Base-by-base conservation (phyloP, 345 rosid species). In the Streptanthus diversifolius region DNA sequence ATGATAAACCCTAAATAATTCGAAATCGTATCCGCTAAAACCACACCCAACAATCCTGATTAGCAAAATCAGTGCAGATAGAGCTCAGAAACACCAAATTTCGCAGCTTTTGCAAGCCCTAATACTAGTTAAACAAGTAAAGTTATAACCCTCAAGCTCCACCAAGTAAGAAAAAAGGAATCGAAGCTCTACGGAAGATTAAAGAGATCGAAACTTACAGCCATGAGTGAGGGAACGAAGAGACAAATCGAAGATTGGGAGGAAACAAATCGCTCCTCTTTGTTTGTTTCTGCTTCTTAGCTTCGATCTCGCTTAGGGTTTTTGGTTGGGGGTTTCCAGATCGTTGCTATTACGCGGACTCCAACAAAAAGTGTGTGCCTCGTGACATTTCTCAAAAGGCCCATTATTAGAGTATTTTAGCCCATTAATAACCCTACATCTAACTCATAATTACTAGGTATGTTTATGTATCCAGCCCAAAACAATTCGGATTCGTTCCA, bases 191-290 rank as follows among this genome's bases (percentile, higher is more conserved):
- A 30, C 4, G 3, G 32, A 3, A 7, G 45, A 45, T 5, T 30
- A 19, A 9, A 52, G 25, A n/a, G 37, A 25, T 12, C n/a, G 56
- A 61, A 67, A 60, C 79, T 75, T 75, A 75, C 79, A 21, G 79
- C 79, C 79, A 75, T 75, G 53, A 59, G 37, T 67, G 17, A 49
- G 30, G 7, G 43, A 66, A 35, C 22, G 53, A 35, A 49, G 36
- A 66, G 60, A n/a, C 10, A 1, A 58, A 1, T 60, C 32, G 41
- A 18, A 8, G 43, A 51, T 1, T 22, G 27, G 19, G 9, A 7
- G 48, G 2, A 45, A 17, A 45, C 51, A 45, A 17, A 45, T 45
- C 22, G 22, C 51, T 45, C n/a, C n/a, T n/a, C n/a, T n/a, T n/a
- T n/a, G n/a, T n/a, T n/a, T n/a, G n/a, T n/a, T n/a, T n/a, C n/a